These are phyloP conservation scores for Scheffersomyces lignicola DNA, from an alignment of 1,139 yeast genomes.

Conservation along the genomic window DNA sequence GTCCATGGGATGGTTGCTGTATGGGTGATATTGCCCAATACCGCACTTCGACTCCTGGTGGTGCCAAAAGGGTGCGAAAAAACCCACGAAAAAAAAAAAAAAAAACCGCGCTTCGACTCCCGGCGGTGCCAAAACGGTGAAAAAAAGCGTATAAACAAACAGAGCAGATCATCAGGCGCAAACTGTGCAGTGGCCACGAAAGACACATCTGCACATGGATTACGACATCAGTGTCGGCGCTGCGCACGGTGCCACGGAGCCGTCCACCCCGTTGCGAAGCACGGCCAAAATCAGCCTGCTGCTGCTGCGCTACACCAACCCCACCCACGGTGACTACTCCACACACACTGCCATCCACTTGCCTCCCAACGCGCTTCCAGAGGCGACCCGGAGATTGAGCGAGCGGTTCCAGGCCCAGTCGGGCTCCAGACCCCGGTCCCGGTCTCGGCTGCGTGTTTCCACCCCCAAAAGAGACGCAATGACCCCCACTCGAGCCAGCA, in stretches of 20 bases:
- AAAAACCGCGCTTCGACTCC: too few relatives aligned
- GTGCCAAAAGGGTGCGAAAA: too few relatives aligned
- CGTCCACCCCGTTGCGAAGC: constrained; percentile 3
- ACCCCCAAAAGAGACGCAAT: constrained; percentile 9
- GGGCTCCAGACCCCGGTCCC: constrained; percentile 6
- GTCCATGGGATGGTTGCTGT: too few relatives aligned
- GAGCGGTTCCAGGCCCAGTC: constrained; percentile 9
- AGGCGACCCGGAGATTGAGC: constrained; percentile 19
- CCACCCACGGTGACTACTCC: constrained; percentile 1
- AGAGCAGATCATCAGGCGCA: too few relatives aligned
- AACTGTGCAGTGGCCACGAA: too few relatives aligned
- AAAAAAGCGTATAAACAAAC: too few relatives aligned
- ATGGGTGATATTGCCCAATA: too few relatives aligned
- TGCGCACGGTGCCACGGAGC: constrained; percentile 4
- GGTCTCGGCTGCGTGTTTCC: constrained; percentile 12
- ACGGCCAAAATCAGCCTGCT: background rate
- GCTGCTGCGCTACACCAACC: constrained; percentile 2
- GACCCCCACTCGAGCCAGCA: constrained; percentile 12
- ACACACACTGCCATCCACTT: constrained; percentile 15
- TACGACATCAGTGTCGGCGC: too few relatives aligned
- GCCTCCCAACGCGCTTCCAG: constrained; percentile 30
- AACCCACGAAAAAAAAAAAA: too few relatives aligned
- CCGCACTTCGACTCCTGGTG: too few relatives aligned
- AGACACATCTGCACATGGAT: too few relatives aligned
- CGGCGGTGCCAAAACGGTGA: too few relatives aligned